phyloP scores from a whole-genome alignment of 2,329 filamentous ascomycete genomes.

The Metarhizium sp. region DNA sequence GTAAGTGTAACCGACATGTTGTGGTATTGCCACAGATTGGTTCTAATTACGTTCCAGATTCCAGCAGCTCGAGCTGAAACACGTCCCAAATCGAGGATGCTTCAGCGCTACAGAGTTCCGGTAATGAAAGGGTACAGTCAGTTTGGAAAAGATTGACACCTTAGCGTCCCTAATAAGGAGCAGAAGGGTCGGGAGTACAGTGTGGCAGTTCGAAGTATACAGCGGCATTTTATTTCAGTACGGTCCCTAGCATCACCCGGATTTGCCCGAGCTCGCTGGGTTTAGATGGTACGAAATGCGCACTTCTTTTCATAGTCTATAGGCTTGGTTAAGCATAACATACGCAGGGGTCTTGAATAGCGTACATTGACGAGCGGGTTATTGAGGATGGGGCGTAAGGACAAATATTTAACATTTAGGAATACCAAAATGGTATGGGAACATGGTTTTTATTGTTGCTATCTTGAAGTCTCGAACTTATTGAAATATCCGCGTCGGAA shows the following conservation, averaged over 20 bases:
- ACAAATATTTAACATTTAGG: background rate
- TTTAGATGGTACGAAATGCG: background rate
- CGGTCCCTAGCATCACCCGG: background rate
- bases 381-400: background rate
- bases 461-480: constrained; percentile 33
- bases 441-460: background rate
- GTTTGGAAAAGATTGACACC: background rate
- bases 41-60: constrained; percentile 45
- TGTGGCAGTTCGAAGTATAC: background rate
- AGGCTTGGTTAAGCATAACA: background rate
- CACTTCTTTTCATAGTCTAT: background rate
- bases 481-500: constrained; percentile 51
- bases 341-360: background rate
- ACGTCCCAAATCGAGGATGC: constrained; percentile 77
- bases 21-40: background rate
- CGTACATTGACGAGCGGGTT: background rate
- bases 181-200: background rate
- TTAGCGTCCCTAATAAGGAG: background rate
- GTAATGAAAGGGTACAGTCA: constrained; percentile 14
- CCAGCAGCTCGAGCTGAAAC: constrained; percentile 85
- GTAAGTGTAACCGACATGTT: constrained; percentile 42
- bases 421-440: constrained; percentile 6
- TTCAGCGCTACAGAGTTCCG: constrained; percentile 78
- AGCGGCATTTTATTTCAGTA: background rate
- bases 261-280: background rate